Percentiles rank a stretch among this genome's conserved stretches.
Evolutionary conservation across 768 basidiomycete genomes (phyloP).

Genomic region (Mrakia blollopis): DNA sequence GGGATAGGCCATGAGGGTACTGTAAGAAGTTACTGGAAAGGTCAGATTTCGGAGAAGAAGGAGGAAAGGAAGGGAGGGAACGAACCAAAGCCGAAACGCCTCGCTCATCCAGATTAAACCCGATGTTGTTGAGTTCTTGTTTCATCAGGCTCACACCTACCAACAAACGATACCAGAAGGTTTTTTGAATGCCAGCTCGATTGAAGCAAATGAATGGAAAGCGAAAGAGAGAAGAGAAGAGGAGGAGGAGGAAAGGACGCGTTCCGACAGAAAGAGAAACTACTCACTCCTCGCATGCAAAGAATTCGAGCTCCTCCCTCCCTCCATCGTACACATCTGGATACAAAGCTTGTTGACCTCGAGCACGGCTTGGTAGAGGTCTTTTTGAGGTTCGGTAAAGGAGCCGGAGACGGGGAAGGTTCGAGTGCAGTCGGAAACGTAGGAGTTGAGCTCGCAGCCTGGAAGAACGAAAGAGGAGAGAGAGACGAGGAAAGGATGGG

Average conservation of each 20-base stretch:
- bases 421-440: slow-evolving; percentile 37
- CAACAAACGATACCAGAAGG: not conserved
- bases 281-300: slow-evolving; percentile 64
- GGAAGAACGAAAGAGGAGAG: slow-evolving; percentile 47
- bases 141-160: slow-evolving; percentile 49
- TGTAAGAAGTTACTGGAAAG: slow-evolving; percentile 24
- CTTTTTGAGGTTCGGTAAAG: slow-evolving; percentile 73
- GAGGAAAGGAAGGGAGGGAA: not conserved
- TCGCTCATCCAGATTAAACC: slow-evolving; percentile 63
- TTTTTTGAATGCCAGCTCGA: too few species aligned
- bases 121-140: slow-evolving; percentile 69
- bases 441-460: slow-evolving; percentile 20
- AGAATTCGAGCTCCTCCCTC: slow-evolving; percentile 60
- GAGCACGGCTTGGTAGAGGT: slow-evolving; percentile 76
- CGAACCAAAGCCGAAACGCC: slow-evolving; percentile 53
- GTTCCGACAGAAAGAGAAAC: too few species aligned
- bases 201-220: not conserved
- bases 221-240: not conserved
- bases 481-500: not conserved
- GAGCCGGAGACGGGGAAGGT: slow-evolving; percentile 80
- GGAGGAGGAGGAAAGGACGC: too few species aligned
- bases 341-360: slow-evolving; percentile 57
- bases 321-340: slow-evolving; percentile 46
- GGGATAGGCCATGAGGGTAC: slow-evolving; percentile 89
- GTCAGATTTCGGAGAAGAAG: not conserved